These are phyloP conservation scores for Mimosa bimucronata DNA, from an alignment of 306 rosid species.

Conservation along the genomic window DNA sequence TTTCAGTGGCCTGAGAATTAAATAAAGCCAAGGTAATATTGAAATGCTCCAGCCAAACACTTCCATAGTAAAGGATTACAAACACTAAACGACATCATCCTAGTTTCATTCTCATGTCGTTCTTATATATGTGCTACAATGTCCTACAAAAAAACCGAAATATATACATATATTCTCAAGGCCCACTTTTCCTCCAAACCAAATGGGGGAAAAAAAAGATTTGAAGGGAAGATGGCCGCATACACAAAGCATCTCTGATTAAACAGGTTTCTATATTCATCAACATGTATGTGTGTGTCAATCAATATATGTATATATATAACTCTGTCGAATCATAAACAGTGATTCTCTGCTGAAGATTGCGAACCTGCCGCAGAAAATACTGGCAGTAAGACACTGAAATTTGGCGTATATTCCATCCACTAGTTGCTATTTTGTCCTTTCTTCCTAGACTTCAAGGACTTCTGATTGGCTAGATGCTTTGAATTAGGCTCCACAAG, in stretches of 20 bases:
- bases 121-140: not conserved
- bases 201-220: not conserved
- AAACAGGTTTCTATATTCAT: not conserved
- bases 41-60: not conserved
- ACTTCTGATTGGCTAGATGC: constrained; percentile 33
- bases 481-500: constrained; percentile 52
- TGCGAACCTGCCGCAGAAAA: constrained; percentile 7
- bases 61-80: not conserved
- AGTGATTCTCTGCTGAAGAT: constrained; percentile 24
- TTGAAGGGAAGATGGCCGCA: constrained; percentile 32
- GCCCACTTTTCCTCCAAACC: constrained; percentile 27
- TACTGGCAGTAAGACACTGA: constrained; percentile 9
- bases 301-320: not conserved
- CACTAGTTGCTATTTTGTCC: constrained; percentile 28
- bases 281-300: not conserved
- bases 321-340: constrained; percentile 25
- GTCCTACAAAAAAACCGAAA: constrained; percentile 30
- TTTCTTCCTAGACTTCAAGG: constrained; percentile 38
- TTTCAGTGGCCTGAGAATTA: not conserved
- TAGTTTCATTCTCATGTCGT: not conserved
- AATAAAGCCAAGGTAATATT: not conserved
- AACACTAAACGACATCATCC: not conserved
- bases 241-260: constrained; percentile 22
- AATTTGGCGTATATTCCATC: constrained; percentile 4
- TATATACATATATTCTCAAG: not conserved